These are phyloP conservation scores for Neoascochyta sp. DNA, from an alignment of 2,329 filamentous ascomycete species.

Conservation along the genomic window DNA sequence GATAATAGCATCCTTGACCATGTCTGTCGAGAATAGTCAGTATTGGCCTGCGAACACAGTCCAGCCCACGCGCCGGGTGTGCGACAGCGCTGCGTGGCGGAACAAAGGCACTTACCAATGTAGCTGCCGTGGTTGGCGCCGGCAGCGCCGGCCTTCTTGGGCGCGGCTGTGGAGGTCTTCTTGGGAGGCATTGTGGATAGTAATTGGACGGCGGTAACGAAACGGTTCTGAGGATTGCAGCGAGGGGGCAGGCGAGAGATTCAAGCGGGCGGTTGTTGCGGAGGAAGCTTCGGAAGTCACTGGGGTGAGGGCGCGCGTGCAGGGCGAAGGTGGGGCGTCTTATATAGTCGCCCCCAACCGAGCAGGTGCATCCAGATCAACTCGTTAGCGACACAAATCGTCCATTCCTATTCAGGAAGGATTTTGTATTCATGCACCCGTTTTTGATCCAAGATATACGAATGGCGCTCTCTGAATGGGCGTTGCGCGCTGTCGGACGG, in stretches of 20 bases:
- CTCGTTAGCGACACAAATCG: conserved; percentile 17
- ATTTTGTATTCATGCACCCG: conserved; percentile 19
- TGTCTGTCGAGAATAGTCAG: conserved; percentile 57
- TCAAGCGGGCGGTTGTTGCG: conserved; percentile 17
- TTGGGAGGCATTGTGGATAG: conserved; percentile 60
- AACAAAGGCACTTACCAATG: conserved; percentile 55
- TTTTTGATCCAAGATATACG: conserved; percentile 22
- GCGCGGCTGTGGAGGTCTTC: conserved; percentile 54
- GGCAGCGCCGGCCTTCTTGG: conserved; percentile 56
- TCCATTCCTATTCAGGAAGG: conserved; percentile 33
- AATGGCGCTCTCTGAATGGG: conserved; percentile 19
- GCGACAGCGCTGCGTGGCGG: conserved; percentile 48
- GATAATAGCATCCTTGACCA: conserved; percentile 70
- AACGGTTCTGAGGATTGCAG: conserved; percentile 30
- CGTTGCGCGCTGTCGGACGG: conserved; percentile 12
- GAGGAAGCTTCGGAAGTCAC: conserved; percentile 25
- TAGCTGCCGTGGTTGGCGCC: conserved; percentile 60
- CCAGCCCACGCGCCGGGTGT: conserved; percentile 33
- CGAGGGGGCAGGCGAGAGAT: conserved; percentile 24
- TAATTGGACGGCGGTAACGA: conserved; percentile 25
- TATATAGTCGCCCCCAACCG: conserved; percentile 32
- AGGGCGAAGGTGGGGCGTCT: conserved; percentile 26
- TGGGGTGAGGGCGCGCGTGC: conserved; percentile 21
- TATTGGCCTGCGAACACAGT: conserved; percentile 51
- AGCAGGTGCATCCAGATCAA: conserved; percentile 30